A percentile compares a stretch with the other conserved stretches of the same genome.
These are phyloP conservation scores for Helichrysum umbraculigerum DNA, from an alignment of 129 eudicot genomes.

Conservation along the genomic window DNA sequence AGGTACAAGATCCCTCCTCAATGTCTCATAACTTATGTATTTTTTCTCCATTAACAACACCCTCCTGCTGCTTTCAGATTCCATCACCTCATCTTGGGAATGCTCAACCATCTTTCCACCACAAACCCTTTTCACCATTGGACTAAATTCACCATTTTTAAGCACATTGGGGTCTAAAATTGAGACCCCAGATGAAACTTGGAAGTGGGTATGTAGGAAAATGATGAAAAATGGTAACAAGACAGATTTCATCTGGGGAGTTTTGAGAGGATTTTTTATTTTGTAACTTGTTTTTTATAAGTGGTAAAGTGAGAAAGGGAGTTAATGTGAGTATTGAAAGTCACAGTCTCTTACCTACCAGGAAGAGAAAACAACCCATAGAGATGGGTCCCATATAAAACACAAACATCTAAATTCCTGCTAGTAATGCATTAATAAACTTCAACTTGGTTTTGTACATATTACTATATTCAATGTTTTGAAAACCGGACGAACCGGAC, in stretches of 20 bases:
- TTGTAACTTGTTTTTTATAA: slow-evolving; percentile 3
- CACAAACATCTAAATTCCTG: not conserved
- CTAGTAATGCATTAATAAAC: too few species aligned
- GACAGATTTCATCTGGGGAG: slow-evolving; percentile 34
- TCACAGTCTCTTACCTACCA: slow-evolving; percentile 30
- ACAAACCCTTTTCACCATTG: slow-evolving; percentile 25
- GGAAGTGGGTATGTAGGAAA: slow-evolving; percentile 48
- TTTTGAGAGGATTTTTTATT: slow-evolving; percentile 1
- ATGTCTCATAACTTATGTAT: slow-evolving; percentile 73
- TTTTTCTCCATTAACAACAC: slow-evolving; percentile 48
- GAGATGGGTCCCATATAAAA: slow-evolving; percentile 8
- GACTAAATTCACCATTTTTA: slow-evolving; percentile 14
- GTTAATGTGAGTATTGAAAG: slow-evolving; percentile 22
- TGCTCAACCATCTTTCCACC: slow-evolving; percentile 28
- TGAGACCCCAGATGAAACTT: slow-evolving; percentile 45
- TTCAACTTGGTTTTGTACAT: too few species aligned
- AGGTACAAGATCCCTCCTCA: slow-evolving; percentile 79
- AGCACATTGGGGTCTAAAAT: slow-evolving; percentile 37
- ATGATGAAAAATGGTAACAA: slow-evolving; percentile 35
- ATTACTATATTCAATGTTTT: too few species aligned
- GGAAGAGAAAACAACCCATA: slow-evolving; percentile 17
- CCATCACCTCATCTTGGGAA: slow-evolving; percentile 52
- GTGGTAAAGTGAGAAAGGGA: not conserved
- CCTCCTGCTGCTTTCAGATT: slow-evolving; percentile 60
- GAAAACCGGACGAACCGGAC: too few species aligned